Evolutionary conservation across 176 grass and related monocot genomes (phyloP).

Genomic region (Avena sativa): DNA sequence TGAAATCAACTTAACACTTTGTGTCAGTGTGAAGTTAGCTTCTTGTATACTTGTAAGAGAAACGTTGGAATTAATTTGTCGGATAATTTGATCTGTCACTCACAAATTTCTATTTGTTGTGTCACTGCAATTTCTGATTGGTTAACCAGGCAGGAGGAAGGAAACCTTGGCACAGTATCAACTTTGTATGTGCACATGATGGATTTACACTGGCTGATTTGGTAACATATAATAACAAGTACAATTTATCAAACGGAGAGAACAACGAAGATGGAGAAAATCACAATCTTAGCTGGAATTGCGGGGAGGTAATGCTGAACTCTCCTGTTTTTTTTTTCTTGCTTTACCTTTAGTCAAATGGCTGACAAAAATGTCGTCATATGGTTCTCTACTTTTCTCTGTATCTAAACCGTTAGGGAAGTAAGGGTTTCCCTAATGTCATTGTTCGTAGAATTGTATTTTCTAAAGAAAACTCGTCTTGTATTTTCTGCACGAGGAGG

Average conservation of each 20-base stretch:
- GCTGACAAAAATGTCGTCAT: conserved; percentile 36
- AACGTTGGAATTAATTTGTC: not conserved
- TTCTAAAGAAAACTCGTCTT: not conserved
- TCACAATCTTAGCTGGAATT: conserved; percentile 98
- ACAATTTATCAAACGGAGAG: conserved; percentile 88
- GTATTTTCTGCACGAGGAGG: not conserved
- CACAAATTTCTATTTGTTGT: conserved; percentile 12
- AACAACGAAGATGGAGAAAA: conserved; percentile 95
- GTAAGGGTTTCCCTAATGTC: conserved; percentile 15
- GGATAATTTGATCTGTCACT: not conserved
- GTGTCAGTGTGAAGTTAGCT: not conserved
- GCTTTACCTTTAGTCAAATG: conserved; percentile 32
- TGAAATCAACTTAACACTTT: not conserved
- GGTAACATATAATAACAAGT: conserved; percentile 93
- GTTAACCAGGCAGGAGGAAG: conserved; percentile 79
- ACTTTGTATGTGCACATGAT: conserved; percentile 98
- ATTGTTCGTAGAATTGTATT: conserved; percentile 1
- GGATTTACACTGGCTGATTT: conserved; percentile 97
- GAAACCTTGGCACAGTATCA: conserved; percentile 95
- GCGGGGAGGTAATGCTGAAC: conserved; percentile 71
- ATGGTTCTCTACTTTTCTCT: conserved; percentile 26
- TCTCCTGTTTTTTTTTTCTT: conserved; percentile 35
- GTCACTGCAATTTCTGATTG: conserved; percentile 18
- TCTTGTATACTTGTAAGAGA: not conserved
- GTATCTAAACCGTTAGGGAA: not conserved